Evolutionary conservation across 768 basidiomycete genomes (phyloP).

Genomic region (Calocybe cyanea): DNA sequence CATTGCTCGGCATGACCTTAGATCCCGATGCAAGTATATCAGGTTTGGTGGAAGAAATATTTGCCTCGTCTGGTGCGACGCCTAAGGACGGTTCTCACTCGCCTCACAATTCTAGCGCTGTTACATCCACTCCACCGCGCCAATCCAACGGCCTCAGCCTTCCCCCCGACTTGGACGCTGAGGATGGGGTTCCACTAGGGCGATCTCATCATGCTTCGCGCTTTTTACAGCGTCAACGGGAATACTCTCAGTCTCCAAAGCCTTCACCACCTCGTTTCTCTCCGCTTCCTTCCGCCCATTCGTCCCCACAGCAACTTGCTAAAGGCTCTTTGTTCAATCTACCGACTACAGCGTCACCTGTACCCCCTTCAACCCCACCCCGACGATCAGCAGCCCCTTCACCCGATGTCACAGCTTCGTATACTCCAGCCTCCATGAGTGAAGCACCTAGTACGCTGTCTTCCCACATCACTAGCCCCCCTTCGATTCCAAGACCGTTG

Average conservation of each 20-base stretch:
- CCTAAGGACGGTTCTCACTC: not conserved
- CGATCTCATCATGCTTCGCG: slow-evolving; percentile 60
- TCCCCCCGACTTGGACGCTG: slow-evolving; percentile 56
- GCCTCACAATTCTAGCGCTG: not conserved
- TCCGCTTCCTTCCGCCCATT: slow-evolving; percentile 14
- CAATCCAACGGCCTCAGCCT: slow-evolving; percentile 26
- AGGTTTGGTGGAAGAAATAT: slow-evolving; percentile 69
- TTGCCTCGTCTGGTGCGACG: slow-evolving; percentile 39
- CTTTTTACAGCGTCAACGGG: slow-evolving; percentile 40
- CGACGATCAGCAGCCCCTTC: slow-evolving; percentile 25
- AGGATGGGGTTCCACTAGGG: slow-evolving; percentile 62
- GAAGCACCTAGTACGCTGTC: not conserved
- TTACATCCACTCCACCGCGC: slow-evolving; percentile 38
- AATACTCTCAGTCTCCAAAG: slow-evolving; percentile 27
- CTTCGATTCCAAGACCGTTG: not conserved
- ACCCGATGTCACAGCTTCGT: slow-evolving; percentile 15
- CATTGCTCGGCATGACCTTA: slow-evolving; percentile 27
- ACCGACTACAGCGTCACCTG: slow-evolving; percentile 30
- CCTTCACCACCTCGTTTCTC: slow-evolving; percentile 31
- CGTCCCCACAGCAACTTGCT: slow-evolving; percentile 14
- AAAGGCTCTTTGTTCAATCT: slow-evolving; percentile 26
- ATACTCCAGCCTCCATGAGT: not conserved
- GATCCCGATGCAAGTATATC: slow-evolving; percentile 60
- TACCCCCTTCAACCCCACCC: slow-evolving; percentile 32
- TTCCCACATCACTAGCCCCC: not conserved